These are phyloP conservation scores for Vaccinium macrocarpon DNA, from an alignment of 148 eudicot genomes.

Conservation along the genomic window DNA sequence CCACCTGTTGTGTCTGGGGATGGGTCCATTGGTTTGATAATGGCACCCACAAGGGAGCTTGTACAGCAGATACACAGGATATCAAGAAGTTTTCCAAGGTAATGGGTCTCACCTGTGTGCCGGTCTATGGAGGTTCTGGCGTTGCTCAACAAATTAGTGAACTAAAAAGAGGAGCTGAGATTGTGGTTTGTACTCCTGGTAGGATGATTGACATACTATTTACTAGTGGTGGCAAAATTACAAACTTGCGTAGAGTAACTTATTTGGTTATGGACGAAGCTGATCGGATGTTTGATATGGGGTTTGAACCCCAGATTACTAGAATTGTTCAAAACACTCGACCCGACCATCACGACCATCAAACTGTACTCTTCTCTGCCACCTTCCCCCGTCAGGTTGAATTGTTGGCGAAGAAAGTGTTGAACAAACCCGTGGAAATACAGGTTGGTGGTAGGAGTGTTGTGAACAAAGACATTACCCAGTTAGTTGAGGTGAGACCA, in stretches of 20 bases:
- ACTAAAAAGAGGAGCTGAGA: conserved; percentile 72
- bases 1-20: conserved; percentile 77
- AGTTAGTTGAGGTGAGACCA: conserved; percentile 76
- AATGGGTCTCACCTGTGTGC: conserved; percentile 69
- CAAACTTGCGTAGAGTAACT: conserved; percentile 77
- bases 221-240: conserved; percentile 73
- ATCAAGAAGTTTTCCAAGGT: conserved; percentile 71
- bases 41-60: conserved; percentile 89
- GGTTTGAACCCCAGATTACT: conserved; percentile 86
- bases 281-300: conserved; percentile 89
- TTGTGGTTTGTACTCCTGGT: conserved; percentile 86
- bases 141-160: conserved; percentile 83
- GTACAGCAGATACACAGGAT: conserved; percentile 84
- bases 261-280: conserved; percentile 91
- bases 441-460: conserved; percentile 92
- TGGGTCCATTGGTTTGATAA: conserved; percentile 77
- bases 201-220: conserved; percentile 86
- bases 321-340: conserved; percentile 74
- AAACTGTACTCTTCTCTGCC: conserved; percentile 84
- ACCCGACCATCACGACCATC: conserved; percentile 79
- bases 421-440: conserved; percentile 70
- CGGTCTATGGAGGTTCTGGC: conserved; percentile 85
- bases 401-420: conserved; percentile 66
- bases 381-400: conserved; percentile 89
- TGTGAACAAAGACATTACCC: conserved; percentile 81